Evolutionary conservation across 2,329 filamentous ascomycete genomes (phyloP), one percentile per base, ranked within the genome.

Genomic region (Capronia americana): DNA sequence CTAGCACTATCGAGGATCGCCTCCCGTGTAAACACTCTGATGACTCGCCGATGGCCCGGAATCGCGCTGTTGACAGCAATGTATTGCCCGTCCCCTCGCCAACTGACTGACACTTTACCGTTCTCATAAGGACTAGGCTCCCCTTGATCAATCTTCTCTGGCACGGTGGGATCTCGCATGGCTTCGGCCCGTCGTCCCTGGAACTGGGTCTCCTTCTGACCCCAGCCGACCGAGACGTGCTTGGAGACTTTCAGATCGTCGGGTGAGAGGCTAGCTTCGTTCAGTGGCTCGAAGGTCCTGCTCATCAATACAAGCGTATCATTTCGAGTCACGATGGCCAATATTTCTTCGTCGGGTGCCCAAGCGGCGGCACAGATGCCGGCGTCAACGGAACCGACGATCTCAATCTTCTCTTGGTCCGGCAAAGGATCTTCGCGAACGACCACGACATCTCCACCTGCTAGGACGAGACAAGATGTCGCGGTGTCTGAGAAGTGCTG

Each of bases 141-240:
- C 48, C 95, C 95, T 75, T 93, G 87, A 74, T 98, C 95, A 20
- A 97, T 86, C 75, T 90, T 92, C 77, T 98, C 93, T 0, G 95
- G 95, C 71, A 99, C 92, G 10, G 95, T 99, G 17, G 95, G 95
- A 77, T 99, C 95, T 61, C 92, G 87, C 70, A 98, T 82, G 23
- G 93, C 93, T 79, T 88, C 89, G 64, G 93, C 94, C 69, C 93
- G 88, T 74, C 92, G 92, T 58, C 95, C 95, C 75, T 97, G 92
- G 77, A 99, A 99, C 77, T 99, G 95, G 0, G 95, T 99, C 79
- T 99, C 95, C 76, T 91, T 92, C 82, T 98, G 98, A 66, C 95
- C 95, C 95, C 95, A 99, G 57, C 95, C 95, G 24, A 99, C 94
- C 23, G 93, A 96, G 64, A 97, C 95, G 81, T 97, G 93, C 77